Conservation (phyloP, 441 rosid species). For the Pelargonium australe region DNA sequence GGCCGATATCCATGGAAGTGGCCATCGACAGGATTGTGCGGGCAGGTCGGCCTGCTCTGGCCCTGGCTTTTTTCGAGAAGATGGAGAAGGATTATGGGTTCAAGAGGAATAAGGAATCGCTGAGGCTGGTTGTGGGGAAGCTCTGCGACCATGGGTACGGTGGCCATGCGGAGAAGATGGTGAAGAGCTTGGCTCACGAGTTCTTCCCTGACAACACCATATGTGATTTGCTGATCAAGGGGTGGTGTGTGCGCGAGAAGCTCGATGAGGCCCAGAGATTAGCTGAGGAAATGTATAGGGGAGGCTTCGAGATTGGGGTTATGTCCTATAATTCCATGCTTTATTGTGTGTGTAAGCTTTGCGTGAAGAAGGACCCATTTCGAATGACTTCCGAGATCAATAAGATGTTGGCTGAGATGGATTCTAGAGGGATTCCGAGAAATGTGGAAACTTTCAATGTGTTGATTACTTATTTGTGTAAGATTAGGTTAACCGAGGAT, state of each 20-base stretch:
- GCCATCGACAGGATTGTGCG: conserved; percentile 63
- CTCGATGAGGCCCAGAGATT: conserved; percentile 77
- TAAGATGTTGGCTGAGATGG: conserved; percentile 83
- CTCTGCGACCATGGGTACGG: conserved; percentile 63
- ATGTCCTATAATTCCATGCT: conserved; percentile 63
- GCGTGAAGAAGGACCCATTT: conserved; percentile 78
- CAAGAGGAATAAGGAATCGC: conserved; percentile 56
- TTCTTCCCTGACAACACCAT: conserved; percentile 79
- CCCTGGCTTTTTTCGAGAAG: conserved; percentile 55
- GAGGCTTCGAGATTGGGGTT: conserved; percentile 81
- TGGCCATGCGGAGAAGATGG: conserved; percentile 78
- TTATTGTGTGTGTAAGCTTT: conserved; percentile 80
- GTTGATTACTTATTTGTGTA: conserved; percentile 64
- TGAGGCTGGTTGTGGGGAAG: conserved; percentile 52
- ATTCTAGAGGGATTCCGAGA: conserved; percentile 70
- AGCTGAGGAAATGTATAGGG: conserved; percentile 88
- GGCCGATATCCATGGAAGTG: conserved; percentile 43
- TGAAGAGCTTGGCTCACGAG: conserved; percentile 63
- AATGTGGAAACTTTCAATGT: conserved; percentile 76
- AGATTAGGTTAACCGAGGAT: conserved; percentile 72
- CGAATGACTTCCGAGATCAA: conserved; percentile 55
- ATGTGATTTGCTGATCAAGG: conserved; percentile 75
- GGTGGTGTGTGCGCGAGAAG: conserved; percentile 83
- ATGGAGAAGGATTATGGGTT: conserved; percentile 77
- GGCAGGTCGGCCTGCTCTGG: conserved; percentile 69